Evolutionary conservation across 257 asterid species (phyloP).

Genomic region (Nicotiana noctiflora): DNA sequence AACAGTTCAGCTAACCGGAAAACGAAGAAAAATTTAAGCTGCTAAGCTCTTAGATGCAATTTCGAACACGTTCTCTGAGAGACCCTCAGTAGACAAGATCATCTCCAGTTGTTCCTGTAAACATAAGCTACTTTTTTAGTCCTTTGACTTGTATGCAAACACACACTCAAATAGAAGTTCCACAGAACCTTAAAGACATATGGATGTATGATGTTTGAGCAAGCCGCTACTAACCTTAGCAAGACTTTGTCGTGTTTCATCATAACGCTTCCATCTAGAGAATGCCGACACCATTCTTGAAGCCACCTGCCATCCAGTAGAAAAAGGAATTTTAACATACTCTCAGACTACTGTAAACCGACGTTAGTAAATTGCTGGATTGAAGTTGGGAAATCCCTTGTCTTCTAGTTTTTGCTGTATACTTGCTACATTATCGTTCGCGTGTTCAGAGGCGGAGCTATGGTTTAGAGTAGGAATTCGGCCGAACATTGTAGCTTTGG

Average conservation of each 20-base stretch:
- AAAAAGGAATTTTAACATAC: not conserved
- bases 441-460: too few relatives aligned
- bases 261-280: slow-evolving; percentile 94
- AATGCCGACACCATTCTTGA: slow-evolving; percentile 86
- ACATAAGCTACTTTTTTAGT: not conserved
- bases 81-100: slow-evolving; percentile 66
- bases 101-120: slow-evolving; percentile 83
- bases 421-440: too few relatives aligned
- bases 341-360: not conserved
- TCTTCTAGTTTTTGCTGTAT: too few relatives aligned
- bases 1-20: not conserved
- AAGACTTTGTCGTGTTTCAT: slow-evolving; percentile 65
- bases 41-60: slow-evolving; percentile 91
- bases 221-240: slow-evolving; percentile 49
- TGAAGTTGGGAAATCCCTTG: not conserved
- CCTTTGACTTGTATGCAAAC: not conserved
- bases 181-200: not conserved
- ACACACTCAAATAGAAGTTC: not conserved
- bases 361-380: not conserved
- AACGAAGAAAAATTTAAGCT: slow-evolving; percentile 24
- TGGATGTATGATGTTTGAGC: not conserved
- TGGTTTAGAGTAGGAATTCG: too few relatives aligned
- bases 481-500: too few relatives aligned
- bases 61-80: slow-evolving; percentile 83
- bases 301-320: slow-evolving; percentile 49